A percentile compares a stretch with the other conserved stretches of the same genome.
phyloP scores from a whole-genome alignment of 306 rosid species.

The Malus domestica region ASM211411v1 NC_041804.1:22029001-22029500 shows the following conservation, averaged over 20 bases:
- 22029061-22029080: background rate
- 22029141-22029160: background rate
- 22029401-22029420: background rate
- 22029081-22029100: background rate
- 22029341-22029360: background rate
- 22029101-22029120: background rate
- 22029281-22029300: background rate
- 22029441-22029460: slow-evolving; percentile 11
- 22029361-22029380: background rate
- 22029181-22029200: background rate
- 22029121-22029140: background rate
- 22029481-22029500: slow-evolving; percentile 97
- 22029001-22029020: background rate
- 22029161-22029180: background rate
- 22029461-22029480: slow-evolving; percentile 91
- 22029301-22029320: too few relatives aligned
- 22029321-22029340: background rate
- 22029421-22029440: background rate
- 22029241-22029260: background rate
- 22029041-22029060: background rate
- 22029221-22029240: background rate
- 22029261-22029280: background rate
- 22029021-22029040: background rate
- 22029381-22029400: background rate
- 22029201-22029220: background rate